These are phyloP conservation scores for Gnomoniopsis sp. DNA, from an alignment of 2,329 filamentous ascomycete species.

Conservation along the genomic window DNA sequence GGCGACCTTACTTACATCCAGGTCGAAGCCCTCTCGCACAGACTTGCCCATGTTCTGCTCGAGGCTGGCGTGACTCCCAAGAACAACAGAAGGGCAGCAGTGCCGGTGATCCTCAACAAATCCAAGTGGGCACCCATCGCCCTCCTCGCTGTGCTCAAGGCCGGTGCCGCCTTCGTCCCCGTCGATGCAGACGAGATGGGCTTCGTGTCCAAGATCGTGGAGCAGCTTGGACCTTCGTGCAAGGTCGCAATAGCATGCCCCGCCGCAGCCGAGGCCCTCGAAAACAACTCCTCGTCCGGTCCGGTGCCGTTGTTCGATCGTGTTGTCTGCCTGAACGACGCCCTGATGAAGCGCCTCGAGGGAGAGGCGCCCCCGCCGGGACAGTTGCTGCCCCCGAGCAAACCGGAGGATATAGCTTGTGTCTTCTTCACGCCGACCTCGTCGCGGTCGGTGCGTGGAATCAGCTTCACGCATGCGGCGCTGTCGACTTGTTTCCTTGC, in stretches of 20 bases:
- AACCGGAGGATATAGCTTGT: constrained; percentile 52
- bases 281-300: not conserved
- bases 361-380: constrained; percentile 15
- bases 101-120: constrained; percentile 69
- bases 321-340: constrained; percentile 14
- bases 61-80: constrained; percentile 42
- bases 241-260: constrained; percentile 14
- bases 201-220: constrained; percentile 23
- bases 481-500: constrained; percentile 52
- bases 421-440: constrained; percentile 59
- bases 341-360: constrained; percentile 17
- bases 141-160: constrained; percentile 63
- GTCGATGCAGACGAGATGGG: constrained; percentile 43
- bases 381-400: constrained; percentile 23
- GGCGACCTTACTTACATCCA: constrained; percentile 41
- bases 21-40: constrained; percentile 34
- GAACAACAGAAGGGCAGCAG: constrained; percentile 43
- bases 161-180: constrained; percentile 48
- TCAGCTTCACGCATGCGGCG: constrained; percentile 59
- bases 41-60: constrained; percentile 43
- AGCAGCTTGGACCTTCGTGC: constrained; percentile 18
- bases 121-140: constrained; percentile 65
- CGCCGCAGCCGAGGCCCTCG: constrained; percentile 14
- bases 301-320: constrained; percentile 12
- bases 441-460: constrained; percentile 55